Base-by-base conservation (phyloP, 2,329 filamentous ascomycete genomes). In the Chrysoporthe puriensis region DNA sequence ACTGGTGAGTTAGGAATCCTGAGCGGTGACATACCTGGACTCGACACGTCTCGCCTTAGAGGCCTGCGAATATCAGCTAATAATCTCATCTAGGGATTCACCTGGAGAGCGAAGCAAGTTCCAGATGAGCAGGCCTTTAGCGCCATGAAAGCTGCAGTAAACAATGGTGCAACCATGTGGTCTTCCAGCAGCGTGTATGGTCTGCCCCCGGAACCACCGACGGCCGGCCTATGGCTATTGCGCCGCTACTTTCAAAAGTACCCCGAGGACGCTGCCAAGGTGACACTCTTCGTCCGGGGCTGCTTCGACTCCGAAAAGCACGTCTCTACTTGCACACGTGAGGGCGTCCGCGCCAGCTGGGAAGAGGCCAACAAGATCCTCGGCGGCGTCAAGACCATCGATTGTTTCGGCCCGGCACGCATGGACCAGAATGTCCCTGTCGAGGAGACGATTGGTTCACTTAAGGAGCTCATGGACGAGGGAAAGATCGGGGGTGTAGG, bases 281-380 rank as follows among this genome's bases (percentile, higher is more conserved):
- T 85, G n/a, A 79, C 83, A 11, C 70, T 86, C 21, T 81, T 77
- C n/a, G 81, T 86, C 76, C 85, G 85, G 71, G 82, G 83, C 11
- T 82, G 81, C 4, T 46, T 77, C 32, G 72, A 77, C 66, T 73
- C 73, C 8, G 77, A 77, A 5, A 69, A 71, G 21, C 66, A 81
- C 68, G 72, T 62, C 4, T 77, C 78, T 0, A 79, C 83, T 71
- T 81, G 81, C 52, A 77, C 74, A 48, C 74, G 74, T 43, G 77
- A 79, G 54, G 80, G 80, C 65, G 76, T 82, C 1, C 74, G 75
- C 18, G 74, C 80, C 50, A 80, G 78, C 68, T 81, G 84, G 54
- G 79, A 84, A 36, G 78, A 84, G 68, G 83, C 78, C 66, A 71
- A 84, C 60, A 74, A 74, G 21, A 72, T 79, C 11, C 74, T 86